A percentile compares a stretch with the other conserved stretches of the same genome.
Evolutionary conservation across 2,329 filamentous ascomycete genomes (phyloP).

Genomic region (Trichocomaceae sp.): DNA sequence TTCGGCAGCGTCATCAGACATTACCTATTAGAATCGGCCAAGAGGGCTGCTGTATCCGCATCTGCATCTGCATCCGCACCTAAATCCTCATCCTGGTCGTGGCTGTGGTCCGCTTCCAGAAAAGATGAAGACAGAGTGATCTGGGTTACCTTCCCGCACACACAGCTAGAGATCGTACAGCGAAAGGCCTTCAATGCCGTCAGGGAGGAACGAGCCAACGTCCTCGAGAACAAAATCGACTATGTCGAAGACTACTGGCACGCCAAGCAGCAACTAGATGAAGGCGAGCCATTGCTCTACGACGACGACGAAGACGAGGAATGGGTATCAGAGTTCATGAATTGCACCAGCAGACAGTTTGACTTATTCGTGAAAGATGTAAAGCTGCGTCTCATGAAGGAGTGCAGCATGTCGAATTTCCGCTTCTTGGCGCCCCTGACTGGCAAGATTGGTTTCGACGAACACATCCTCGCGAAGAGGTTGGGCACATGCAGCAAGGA

Average conservation of each 20-base stretch:
- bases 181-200: background rate
- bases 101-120: background rate
- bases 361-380: background rate
- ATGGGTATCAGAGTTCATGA: background rate
- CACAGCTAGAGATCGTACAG: background rate
- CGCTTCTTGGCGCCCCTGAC: background rate
- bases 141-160: background rate
- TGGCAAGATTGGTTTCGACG: background rate
- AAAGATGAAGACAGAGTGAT: background rate
- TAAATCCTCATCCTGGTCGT: background rate
- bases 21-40: background rate
- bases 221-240: background rate
- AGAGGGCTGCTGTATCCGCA: background rate
- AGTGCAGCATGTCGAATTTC: background rate
- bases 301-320: background rate
- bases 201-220: background rate
- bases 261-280: background rate
- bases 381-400: slow-evolving; percentile 7
- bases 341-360: background rate
- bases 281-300: background rate
- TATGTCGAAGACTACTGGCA: background rate
- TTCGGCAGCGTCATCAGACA: background rate
- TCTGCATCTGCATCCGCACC: background rate
- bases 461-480: background rate
- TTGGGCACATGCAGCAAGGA: background rate